These are phyloP conservation scores for Penicillium malachiteum DNA, from an alignment of 495 filamentous ascomycete species.

Conservation along the genomic window DNA sequence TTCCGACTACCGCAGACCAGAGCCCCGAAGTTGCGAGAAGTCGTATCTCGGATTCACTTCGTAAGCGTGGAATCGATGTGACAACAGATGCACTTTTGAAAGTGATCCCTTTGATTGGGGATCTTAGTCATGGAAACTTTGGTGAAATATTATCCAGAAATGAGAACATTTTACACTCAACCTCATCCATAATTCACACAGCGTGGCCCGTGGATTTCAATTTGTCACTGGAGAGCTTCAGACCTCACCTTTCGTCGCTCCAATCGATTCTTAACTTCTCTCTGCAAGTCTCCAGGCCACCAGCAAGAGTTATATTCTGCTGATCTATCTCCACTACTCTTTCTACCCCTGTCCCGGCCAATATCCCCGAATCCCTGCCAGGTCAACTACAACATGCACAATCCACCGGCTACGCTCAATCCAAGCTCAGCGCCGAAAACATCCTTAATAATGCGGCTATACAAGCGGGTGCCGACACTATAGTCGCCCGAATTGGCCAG, in stretches of 20 bases:
- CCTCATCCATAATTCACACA: not conserved
- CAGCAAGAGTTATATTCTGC: not conserved
- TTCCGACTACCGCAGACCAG: not conserved
- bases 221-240: not conserved
- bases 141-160: not conserved
- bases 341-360: not conserved
- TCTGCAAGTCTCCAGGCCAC: not conserved
- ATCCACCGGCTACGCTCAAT: not conserved
- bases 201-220: not conserved
- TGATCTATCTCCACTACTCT: not conserved
- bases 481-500: not conserved
- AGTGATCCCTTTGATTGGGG: not conserved
- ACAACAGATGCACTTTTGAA: not conserved
- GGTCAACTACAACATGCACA: not conserved
- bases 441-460: not conserved
- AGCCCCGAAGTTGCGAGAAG: not conserved
- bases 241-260: not conserved
- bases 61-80: not conserved
- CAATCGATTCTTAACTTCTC: not conserved
- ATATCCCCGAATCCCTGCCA: not conserved
- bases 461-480: not conserved
- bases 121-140: not conserved
- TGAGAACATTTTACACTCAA: not conserved
- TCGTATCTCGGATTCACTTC: not conserved
- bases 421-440: not conserved